phyloP scores from a whole-genome alignment of 1,284 basidiomycete species.

The Retiboletus flavoniger region DNA sequence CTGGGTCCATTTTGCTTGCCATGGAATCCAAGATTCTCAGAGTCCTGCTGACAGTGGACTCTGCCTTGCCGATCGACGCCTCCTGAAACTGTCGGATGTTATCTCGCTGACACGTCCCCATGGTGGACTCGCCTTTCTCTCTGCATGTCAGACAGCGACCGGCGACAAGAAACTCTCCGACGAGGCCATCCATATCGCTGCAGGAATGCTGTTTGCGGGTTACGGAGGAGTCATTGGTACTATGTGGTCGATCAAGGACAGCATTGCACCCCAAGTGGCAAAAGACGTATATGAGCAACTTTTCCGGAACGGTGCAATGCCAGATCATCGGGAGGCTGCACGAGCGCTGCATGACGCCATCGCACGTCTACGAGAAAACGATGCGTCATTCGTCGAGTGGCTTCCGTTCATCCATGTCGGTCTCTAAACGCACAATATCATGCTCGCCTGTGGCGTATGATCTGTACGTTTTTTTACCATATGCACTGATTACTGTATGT shows the following conservation, averaged over 20 bases:
- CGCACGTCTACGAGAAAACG: background rate
- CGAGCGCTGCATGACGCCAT: conserved; percentile 11
- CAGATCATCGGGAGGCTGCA: background rate
- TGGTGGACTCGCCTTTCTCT: conserved; percentile 14
- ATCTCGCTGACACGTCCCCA: conserved; percentile 10
- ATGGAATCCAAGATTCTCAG: conserved; percentile 8
- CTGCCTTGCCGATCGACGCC: conserved; percentile 7
- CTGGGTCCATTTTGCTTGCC: conserved; percentile 16
- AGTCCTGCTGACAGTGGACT: conserved; percentile 7
- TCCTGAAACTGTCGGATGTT: conserved; percentile 11
- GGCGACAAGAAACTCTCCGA: conserved; percentile 11
- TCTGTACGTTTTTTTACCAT: no score
- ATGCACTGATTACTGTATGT: no score
- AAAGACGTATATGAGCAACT: conserved; percentile 11
- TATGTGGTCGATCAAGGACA: conserved; percentile 19
- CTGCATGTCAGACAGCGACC: conserved; percentile 15
- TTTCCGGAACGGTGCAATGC: background rate
- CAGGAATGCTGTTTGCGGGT: conserved; percentile 15
- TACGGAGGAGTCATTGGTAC: conserved; percentile 8
- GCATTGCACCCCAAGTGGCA: conserved; percentile 10
- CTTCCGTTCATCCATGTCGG: conserved; percentile 16
- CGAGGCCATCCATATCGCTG: conserved; percentile 10
- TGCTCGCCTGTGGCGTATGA: no score
- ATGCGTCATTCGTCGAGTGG: conserved; percentile 8
- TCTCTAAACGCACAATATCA: background rate